Percentiles rank a stretch among this genome's conserved stretches.
Conservation (phyloP, 139 green algal species). For the Chlamydomonas asymmetrica region DNA sequence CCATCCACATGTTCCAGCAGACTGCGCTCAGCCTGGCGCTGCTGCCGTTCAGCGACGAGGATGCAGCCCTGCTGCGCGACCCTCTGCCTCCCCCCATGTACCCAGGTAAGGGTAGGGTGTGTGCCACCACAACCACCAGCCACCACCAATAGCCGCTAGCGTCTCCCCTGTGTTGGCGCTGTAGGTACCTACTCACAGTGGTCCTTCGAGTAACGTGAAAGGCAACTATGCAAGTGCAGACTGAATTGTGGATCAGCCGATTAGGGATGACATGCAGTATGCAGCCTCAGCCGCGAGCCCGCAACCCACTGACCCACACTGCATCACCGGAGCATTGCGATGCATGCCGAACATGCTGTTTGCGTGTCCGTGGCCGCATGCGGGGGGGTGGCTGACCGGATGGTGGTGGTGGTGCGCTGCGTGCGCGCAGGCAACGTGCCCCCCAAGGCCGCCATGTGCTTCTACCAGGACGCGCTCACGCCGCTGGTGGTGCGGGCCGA, state of each 20-base stretch:
- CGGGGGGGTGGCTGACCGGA: neutral
- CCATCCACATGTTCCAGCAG: constrained; percentile 33
- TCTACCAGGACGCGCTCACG: constrained; percentile 22
- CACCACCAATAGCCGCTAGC: too few relatives aligned
- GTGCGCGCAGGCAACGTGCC: constrained; percentile 26
- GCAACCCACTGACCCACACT: too few relatives aligned
- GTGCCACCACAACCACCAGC: neutral
- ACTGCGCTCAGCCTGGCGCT: constrained; percentile 27
- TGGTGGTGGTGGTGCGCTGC: neutral
- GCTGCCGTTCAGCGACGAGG: constrained; percentile 15
- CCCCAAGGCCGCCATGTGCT: constrained; percentile 35
- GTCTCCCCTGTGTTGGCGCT: too few relatives aligned
- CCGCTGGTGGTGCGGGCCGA: neutral
- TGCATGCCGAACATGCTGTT: too few relatives aligned
- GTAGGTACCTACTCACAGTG: too few relatives aligned
- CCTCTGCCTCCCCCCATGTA: constrained; percentile 34
- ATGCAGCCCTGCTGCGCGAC: constrained; percentile 19
- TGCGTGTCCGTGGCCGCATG: too few relatives aligned
- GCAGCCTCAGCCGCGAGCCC: too few relatives aligned
- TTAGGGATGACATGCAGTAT: too few relatives aligned
- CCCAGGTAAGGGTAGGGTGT: constrained; percentile 6
- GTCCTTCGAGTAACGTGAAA: too few relatives aligned
- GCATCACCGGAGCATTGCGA: too few relatives aligned
- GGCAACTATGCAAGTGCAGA: too few relatives aligned
- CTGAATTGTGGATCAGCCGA: too few relatives aligned